Evolutionary conservation across 495 filamentous ascomycete genomes (phyloP).

Genomic region (Aspergillus bertholletiae): DNA sequence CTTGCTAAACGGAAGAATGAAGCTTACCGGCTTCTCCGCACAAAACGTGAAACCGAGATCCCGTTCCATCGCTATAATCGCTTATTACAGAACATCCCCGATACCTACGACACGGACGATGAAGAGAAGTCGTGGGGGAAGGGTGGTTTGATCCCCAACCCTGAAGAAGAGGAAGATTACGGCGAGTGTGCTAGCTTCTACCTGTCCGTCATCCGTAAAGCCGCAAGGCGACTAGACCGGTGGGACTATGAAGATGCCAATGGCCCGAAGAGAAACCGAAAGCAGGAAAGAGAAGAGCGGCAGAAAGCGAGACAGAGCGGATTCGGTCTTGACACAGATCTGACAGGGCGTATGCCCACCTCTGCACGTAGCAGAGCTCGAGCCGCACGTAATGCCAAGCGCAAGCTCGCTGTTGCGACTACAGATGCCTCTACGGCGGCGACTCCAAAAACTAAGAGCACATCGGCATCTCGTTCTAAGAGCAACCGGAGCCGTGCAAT

Average conservation of each 20-base stretch:
- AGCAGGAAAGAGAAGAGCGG: constrained; percentile 41
- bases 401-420: constrained; percentile 31
- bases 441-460: constrained; percentile 1
- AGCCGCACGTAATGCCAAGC: constrained; percentile 28
- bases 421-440: constrained; percentile 20
- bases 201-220: constrained; percentile 66
- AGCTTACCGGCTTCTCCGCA: constrained; percentile 58
- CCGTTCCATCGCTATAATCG: constrained; percentile 62
- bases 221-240: constrained; percentile 64
- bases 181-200: constrained; percentile 75
- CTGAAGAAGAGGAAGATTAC: constrained; percentile 67
- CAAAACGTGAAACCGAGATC: constrained; percentile 56
- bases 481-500: constrained; percentile 25
- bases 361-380: constrained; percentile 21
- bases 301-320: constrained; percentile 26
- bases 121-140: constrained; percentile 59
- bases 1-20: constrained; percentile 67
- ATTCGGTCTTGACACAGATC: constrained; percentile 12
- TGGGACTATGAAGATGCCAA: constrained; percentile 62
- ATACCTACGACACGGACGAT: constrained; percentile 78
- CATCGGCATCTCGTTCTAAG: constrained; percentile 26
- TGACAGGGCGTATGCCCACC: constrained; percentile 9
- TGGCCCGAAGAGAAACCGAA: constrained; percentile 40
- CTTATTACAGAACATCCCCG: constrained; percentile 60
- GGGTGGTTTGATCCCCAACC: constrained; percentile 66